Conservation (phyloP, 768 basidiomycete genomes). For the Phaffia tasmanica region DNA sequence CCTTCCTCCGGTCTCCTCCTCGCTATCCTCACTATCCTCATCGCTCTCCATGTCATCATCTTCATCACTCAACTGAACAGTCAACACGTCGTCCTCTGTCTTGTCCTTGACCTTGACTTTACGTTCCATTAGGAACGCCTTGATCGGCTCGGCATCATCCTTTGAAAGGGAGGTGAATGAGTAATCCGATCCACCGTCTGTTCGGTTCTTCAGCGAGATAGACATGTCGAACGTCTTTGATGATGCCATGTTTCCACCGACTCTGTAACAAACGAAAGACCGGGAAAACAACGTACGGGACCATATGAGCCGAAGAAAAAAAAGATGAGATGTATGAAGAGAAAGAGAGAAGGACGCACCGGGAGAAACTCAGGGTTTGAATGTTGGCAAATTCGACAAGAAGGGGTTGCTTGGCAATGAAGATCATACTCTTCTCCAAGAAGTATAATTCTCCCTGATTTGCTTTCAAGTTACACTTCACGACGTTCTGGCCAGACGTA, state of each 20-base stretch:
- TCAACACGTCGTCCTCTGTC: constrained; percentile 72
- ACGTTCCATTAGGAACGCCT: constrained; percentile 75
- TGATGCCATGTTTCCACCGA: constrained; percentile 73
- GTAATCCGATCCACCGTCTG: constrained; percentile 56
- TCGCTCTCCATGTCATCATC: constrained; percentile 65
- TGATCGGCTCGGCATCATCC: constrained; percentile 81
- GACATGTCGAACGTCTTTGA: constrained; percentile 90
- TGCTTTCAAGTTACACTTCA: constrained; percentile 96
- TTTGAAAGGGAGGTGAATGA: constrained; percentile 90
- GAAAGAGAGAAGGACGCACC: constrained; percentile 36
- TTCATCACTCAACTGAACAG: constrained; percentile 64
- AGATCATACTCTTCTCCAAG: constrained; percentile 95
- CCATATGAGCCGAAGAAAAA: background rate
- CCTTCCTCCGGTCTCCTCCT: background rate
- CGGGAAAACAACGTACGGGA: constrained; percentile 1
- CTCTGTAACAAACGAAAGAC: constrained; percentile 41
- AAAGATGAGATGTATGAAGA: background rate
- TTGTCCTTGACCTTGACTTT: constrained; percentile 91
- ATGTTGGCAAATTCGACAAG: constrained; percentile 84
- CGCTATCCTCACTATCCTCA: constrained; percentile 44
- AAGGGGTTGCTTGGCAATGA: constrained; percentile 89
- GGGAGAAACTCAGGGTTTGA: constrained; percentile 80
- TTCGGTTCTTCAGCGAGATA: constrained; percentile 40
- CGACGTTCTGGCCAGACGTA: constrained; percentile 79
- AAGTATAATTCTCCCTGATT: constrained; percentile 93